phyloP scores from a whole-genome alignment of 2,329 filamentous ascomycete species.

The Beauveria bassiana region DNA sequence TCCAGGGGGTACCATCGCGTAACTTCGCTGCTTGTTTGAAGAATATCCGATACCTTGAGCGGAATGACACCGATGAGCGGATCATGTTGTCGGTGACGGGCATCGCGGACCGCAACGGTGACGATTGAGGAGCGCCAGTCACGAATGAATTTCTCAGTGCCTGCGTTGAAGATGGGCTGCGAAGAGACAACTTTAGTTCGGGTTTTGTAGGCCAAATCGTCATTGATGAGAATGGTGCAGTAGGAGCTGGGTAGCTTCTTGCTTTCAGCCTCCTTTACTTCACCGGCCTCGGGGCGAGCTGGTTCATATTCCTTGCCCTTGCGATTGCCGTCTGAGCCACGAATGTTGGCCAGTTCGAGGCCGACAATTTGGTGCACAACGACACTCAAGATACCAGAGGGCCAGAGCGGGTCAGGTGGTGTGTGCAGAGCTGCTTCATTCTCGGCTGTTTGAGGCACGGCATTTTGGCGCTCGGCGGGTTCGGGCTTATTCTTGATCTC shows the following conservation, averaged over 20 bases:
- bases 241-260: slow-evolving; percentile 81
- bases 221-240: slow-evolving; percentile 85
- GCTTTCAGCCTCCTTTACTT: slow-evolving; percentile 77
- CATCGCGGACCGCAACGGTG: slow-evolving; percentile 82
- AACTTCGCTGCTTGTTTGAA: slow-evolving; percentile 77
- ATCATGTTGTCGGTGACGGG: slow-evolving; percentile 84
- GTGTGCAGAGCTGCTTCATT: slow-evolving; percentile 85
- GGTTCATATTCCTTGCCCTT: slow-evolving; percentile 86
- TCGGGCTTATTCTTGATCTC: slow-evolving; percentile 65
- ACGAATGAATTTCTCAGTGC: slow-evolving; percentile 84
- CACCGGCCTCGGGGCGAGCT: slow-evolving; percentile 71
- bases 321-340: slow-evolving; percentile 72
- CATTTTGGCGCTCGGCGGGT: slow-evolving; percentile 76
- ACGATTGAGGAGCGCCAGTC: slow-evolving; percentile 87
- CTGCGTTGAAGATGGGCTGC: slow-evolving; percentile 94
- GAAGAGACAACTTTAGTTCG: slow-evolving; percentile 87
- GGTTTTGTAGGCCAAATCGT: slow-evolving; percentile 88
- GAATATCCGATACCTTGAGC: slow-evolving; percentile 77
- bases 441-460: slow-evolving; percentile 57
- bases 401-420: slow-evolving; percentile 93
- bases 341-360: slow-evolving; percentile 83
- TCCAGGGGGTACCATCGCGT: slow-evolving; percentile 96
- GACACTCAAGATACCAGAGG: slow-evolving; percentile 78
- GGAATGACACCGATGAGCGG: slow-evolving; percentile 90
- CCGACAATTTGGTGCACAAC: slow-evolving; percentile 94